Evolutionary conservation across 805 yeast genomes (phyloP).

Genomic region (Metschnikowia hibisci): DNA sequence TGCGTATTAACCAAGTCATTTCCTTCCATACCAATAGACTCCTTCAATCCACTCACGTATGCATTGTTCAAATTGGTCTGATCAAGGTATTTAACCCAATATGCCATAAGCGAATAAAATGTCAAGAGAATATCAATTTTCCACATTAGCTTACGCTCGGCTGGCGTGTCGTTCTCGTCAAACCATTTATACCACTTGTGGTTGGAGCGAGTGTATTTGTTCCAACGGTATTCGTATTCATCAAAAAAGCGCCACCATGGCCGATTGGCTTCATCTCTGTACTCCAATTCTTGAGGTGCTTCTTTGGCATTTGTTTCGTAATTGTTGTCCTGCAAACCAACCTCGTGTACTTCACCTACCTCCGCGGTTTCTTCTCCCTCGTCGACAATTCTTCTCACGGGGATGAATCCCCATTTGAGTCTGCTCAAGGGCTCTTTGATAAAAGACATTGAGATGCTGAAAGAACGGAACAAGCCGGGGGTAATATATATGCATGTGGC

Average conservation of each 20-base stretch:
- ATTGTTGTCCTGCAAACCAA: conserved; percentile 12
- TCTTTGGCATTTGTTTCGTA: conserved; percentile 6
- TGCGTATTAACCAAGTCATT: conserved; percentile 29
- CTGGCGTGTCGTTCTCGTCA: conserved; percentile 25
- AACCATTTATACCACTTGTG: conserved; percentile 30
- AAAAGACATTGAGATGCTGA: conserved; percentile 5
- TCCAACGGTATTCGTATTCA: conserved; percentile 29
- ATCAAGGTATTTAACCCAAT: conserved; percentile 29
- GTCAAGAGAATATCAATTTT: conserved; percentile 28
- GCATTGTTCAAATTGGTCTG: conserved; percentile 25
- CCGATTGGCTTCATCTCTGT: conserved; percentile 51
- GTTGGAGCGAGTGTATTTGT: conserved; percentile 13
- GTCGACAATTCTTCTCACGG: conserved; percentile 32
- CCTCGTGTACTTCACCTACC: background rate
- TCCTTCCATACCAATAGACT: conserved; percentile 24
- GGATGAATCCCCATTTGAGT: conserved; percentile 34
- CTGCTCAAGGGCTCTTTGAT: conserved; percentile 15
- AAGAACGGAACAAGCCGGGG: background rate
- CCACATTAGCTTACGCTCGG: conserved; percentile 26
- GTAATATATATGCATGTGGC: conserved; percentile 2
- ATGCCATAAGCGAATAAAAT: conserved; percentile 28
- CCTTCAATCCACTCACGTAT: conserved; percentile 25
- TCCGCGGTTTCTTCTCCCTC: conserved; percentile 19
- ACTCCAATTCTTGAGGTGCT: conserved; percentile 26
- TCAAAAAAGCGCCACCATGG: conserved; percentile 48